Evolutionary conservation across 768 basidiomycete genomes (phyloP), one percentile per base, ranked within the genome.

Genomic region (Mycena vitilis): DNA sequence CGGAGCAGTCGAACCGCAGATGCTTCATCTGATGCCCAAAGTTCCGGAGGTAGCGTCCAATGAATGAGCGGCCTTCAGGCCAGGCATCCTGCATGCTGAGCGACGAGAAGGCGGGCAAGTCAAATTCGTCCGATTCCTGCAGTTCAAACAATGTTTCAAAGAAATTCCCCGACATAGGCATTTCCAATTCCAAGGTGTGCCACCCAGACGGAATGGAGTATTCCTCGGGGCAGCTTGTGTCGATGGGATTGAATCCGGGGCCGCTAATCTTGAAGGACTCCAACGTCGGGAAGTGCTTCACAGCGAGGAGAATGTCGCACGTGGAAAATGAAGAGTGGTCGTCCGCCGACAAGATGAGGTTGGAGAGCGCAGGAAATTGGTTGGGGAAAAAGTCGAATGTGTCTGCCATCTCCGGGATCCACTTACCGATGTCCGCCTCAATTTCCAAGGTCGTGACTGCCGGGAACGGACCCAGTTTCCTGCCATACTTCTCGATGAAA

Each of bases 31-130:
- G 30, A 11, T 15, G 8, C 3, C 63, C 63, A 36, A 12, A 48
- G 6, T 11, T 23, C 8, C 23, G 9, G n/a, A 63, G 54, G 42
- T 63, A 63, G 3, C 63, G 9, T 13, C 63, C 54, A 0, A 63
- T 4, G 44, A 63, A 63, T 2, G 45, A 56, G 30, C 63, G 63
- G 1, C 11, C 34, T 45, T 63, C 54, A 8, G 63, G 63, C 63
- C 63, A 63, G 20, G n/a, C 42, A n/a, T 56, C 53, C 45, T 48
- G 44, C 22, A 63, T 48, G 22, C 54, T 48, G 15, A 63, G 54
- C 11, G 53, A 36, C 34, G 63, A 37, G 44, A 63, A 56, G 34
- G 25, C 15, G 11, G 63, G 63, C 7, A 63, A 25, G 2, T 22
- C 23, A 30, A 63, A 22, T 20, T 0, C 34, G 6, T 36, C 53